These are phyloP conservation scores for Phytophthora aleatoria DNA, from an alignment of 352 stramenopile genomes.

Conservation along the genomic window DNA sequence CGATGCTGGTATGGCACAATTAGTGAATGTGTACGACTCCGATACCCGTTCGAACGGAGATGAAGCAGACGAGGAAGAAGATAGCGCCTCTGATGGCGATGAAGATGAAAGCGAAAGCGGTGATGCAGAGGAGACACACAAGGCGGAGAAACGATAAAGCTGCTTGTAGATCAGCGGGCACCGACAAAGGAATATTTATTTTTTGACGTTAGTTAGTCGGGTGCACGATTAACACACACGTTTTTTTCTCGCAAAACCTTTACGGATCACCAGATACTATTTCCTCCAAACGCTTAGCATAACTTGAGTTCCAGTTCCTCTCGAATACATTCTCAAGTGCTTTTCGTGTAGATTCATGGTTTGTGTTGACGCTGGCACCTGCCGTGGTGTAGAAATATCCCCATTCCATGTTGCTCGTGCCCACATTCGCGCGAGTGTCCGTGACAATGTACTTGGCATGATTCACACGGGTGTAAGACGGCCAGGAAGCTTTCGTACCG, in stretches of 20 bases:
- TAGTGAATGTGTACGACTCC: constrained; percentile 53
- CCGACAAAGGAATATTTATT: constrained; percentile 31
- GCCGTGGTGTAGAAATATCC: constrained; percentile 88
- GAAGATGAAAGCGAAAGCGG: constrained; percentile 6
- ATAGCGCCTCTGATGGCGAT: constrained; percentile 3
- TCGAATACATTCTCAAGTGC: constrained; percentile 70
- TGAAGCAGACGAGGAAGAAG: constrained; percentile 14
- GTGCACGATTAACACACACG: constrained; percentile 6
- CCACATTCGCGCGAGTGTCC: constrained; percentile 78
- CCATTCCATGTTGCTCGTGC: constrained; percentile 89
- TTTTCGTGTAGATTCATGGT: constrained; percentile 56
- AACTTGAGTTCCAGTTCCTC: constrained; percentile 79
- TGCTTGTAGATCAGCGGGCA: constrained; percentile 6
- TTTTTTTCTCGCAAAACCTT: neutral
- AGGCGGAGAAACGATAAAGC: constrained; percentile 15
- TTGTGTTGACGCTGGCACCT: constrained; percentile 79
- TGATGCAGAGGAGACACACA: constrained; percentile 1
- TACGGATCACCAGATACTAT: constrained; percentile 3
- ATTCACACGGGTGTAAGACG: constrained; percentile 78
- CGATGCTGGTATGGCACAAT: constrained; percentile 76
- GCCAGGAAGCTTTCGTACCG: constrained; percentile 43
- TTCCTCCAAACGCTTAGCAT: constrained; percentile 47
- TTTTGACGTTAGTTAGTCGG: constrained; percentile 8
- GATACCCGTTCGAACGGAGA: constrained; percentile 4
- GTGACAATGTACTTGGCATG: constrained; percentile 89